Evolutionary conservation across 768 basidiomycete genomes (phyloP), one percentile per base, ranked within the genome.

Genomic region (Xerocomus brunneocitrinus): DNA sequence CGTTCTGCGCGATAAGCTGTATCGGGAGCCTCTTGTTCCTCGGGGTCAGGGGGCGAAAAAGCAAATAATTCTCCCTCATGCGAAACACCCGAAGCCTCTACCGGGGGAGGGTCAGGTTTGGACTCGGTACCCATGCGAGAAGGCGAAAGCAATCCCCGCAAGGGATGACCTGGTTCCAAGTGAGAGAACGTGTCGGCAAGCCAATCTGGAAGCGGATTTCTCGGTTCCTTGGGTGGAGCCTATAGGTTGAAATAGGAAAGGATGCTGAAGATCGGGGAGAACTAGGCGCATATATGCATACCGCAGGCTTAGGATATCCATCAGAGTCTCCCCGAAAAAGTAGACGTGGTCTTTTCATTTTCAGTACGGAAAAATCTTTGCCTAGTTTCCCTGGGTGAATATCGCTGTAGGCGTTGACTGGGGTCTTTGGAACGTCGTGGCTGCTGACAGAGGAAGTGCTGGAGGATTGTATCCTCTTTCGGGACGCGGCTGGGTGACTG

Each of bases 151-250:
- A 74, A 54, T 7, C 58, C 58, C 50, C 71, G 70, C 31, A 74
- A 56, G 7, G 74, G 73, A 56, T 75, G 71, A 7, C 53, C 56
- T 6, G 63, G 35, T 55, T 65, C 64, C 35, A 86, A 70, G 24
- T 72, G 72, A 43, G 70, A 71, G 47, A 87, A 76, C 4, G 83
- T 81, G 36, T 70, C 62, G 25, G 72, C 71, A 13, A 86, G 74
- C 85, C 85, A 87, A 25, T 64, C 60, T 4, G 85, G 85, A 24
- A 85, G 68, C 4, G 71, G 58, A 35, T 39, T 69, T 49, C 49
- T 68, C 19, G 52, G 39, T 52, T 54, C 53, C 53, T 62, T 64
- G 31, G 49, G 49, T n/a, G 64, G 60, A 30, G 54, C 54, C 59
- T 62, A 47, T 28, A 55, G 19, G 45, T 58, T 47, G 40, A 45